Conservation (phyloP, 352 stramenopile genomes). For the Saprolegnia diclina region DNA sequence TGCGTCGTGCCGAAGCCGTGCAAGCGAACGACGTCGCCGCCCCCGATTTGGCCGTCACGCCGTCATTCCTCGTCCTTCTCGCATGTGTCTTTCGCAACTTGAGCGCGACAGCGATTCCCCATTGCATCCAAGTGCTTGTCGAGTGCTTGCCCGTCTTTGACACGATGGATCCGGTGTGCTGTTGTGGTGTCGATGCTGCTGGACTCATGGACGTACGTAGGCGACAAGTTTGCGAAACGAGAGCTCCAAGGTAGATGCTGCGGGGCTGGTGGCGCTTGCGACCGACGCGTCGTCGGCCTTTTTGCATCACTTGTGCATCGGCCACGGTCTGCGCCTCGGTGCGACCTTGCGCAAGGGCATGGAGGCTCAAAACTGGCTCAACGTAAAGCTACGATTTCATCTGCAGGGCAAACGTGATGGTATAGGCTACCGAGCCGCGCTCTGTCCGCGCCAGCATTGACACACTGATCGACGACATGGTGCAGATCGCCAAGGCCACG, state of each 20-base stretch:
- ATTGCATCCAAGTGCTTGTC: conserved; percentile 64
- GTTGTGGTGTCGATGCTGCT: background rate
- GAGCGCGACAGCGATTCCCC: conserved; percentile 51
- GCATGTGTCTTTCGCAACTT: conserved; percentile 64
- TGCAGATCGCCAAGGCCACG: conserved; percentile 54
- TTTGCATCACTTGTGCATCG: conserved; percentile 51
- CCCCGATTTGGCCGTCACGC: conserved; percentile 55
- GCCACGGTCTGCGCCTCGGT: conserved; percentile 57
- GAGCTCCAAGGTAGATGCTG: conserved; percentile 40
- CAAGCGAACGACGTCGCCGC: conserved; percentile 35
- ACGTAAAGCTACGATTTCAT: conserved; percentile 32
- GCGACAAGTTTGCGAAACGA: conserved; percentile 24
- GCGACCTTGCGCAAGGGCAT: conserved; percentile 40
- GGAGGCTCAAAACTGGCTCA: conserved; percentile 42
- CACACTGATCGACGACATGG: conserved; percentile 48
- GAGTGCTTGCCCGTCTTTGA: conserved; percentile 48
- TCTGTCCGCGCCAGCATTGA: conserved; percentile 62
- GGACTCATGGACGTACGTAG: conserved; percentile 7
- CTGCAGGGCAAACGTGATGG: background rate
- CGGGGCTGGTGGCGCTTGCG: conserved; percentile 72
- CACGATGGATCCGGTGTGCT: conserved; percentile 10
- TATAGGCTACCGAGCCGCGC: conserved; percentile 51
- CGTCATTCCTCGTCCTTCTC: conserved; percentile 65
- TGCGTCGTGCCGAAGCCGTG: conserved; percentile 18
- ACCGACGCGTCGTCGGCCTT: conserved; percentile 53